phyloP scores from a whole-genome alignment of 176 grass and related monocot genomes.

The Oryza nivara region DNA sequence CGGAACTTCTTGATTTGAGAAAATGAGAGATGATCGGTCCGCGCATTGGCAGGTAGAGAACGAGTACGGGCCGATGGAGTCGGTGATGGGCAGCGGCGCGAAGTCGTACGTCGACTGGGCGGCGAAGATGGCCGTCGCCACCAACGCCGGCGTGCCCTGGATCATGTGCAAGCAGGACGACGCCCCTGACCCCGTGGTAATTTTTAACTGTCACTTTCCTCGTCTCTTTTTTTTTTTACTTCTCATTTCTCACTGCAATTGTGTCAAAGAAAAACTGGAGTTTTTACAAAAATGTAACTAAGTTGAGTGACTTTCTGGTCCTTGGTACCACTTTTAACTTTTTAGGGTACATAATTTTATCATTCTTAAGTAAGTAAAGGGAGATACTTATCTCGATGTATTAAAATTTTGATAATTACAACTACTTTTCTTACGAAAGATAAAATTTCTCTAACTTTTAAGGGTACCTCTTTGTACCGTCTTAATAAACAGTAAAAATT shows the following conservation, averaged over 20 bases:
- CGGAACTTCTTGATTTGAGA: too few species aligned
- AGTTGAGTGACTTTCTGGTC: background rate
- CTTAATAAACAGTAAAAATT: too few species aligned
- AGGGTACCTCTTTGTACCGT: too few species aligned
- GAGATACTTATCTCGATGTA: too few species aligned
- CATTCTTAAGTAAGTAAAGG: too few species aligned
- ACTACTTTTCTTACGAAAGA: too few species aligned
- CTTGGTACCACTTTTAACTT: too few species aligned
- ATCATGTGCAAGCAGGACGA: constrained; percentile 99
- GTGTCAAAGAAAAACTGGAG: background rate
- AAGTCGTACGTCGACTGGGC: constrained; percentile 80
- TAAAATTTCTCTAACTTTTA: too few species aligned
- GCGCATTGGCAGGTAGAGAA: constrained; percentile 78
- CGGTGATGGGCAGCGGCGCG: constrained; percentile 69
- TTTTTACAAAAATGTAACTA: background rate
- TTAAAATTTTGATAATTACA: too few species aligned
- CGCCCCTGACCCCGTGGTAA: constrained; percentile 92
- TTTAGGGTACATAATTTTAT: too few species aligned
- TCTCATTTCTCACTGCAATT: background rate
- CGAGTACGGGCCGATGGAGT: constrained; percentile 94
- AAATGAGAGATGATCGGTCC: background rate
- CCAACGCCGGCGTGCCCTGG: constrained; percentile 87
- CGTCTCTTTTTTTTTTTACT: too few species aligned
- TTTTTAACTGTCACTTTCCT: background rate
- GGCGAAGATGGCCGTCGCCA: constrained; percentile 87